Conservation (phyloP, 2,329 filamentous ascomycete species). For the Botrytis deweyae region DNA sequence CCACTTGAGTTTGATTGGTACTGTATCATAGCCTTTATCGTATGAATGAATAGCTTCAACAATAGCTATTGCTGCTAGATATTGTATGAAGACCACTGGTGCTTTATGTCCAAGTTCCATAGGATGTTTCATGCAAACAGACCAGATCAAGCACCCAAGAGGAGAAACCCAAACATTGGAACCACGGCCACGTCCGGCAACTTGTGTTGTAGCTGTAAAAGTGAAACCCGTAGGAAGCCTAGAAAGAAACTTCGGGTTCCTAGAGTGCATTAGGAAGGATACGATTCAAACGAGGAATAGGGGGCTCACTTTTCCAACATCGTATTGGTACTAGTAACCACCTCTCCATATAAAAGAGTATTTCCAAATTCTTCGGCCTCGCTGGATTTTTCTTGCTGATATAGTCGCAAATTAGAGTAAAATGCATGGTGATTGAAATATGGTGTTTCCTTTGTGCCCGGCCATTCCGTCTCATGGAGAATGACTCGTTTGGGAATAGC, state of each 20-base stretch:
- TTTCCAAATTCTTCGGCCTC: conserved; percentile 71
- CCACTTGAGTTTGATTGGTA: conserved; percentile 92
- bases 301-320: conserved; percentile 74
- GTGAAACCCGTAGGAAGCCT: conserved; percentile 84
- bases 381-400: conserved; percentile 54
- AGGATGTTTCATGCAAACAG: conserved; percentile 81
- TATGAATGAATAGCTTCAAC: conserved; percentile 82
- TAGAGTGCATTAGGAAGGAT: conserved; percentile 38
- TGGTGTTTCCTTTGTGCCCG: conserved; percentile 71
- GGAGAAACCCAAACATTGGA: conserved; percentile 95
- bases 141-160: conserved; percentile 82
- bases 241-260: conserved; percentile 74
- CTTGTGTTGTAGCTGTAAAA: conserved; percentile 79
- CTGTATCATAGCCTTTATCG: conserved; percentile 67
- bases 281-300: conserved; percentile 5
- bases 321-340: conserved; percentile 91
- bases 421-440: conserved; percentile 83
- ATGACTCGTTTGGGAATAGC: conserved; percentile 71
- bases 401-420: conserved; percentile 68
- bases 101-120: conserved; percentile 67
- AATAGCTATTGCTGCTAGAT: conserved; percentile 84
- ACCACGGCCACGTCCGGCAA: conserved; percentile 84
- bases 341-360: conserved; percentile 81
- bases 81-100: conserved; percentile 91
- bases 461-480: conserved; percentile 66